Conservation (phyloP, 2,329 filamentous ascomycete species). For the Aureobasidium sp. region DNA sequence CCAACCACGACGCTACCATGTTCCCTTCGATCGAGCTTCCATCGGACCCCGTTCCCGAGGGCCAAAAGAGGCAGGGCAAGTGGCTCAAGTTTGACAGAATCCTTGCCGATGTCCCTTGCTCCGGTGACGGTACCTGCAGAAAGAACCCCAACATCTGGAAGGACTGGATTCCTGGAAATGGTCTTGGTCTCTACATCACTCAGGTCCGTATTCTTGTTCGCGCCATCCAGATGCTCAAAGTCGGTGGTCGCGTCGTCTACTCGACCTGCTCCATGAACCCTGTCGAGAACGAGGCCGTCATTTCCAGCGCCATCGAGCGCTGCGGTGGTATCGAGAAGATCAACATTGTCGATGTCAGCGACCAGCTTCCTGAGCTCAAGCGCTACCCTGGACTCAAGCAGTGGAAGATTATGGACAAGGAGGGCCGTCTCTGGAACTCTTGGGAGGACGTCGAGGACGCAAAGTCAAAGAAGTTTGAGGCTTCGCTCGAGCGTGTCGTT, state of each 20-base stretch:
- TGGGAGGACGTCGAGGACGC: conserved; percentile 76
- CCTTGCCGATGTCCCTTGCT: conserved; percentile 92
- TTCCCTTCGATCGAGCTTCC: conserved; percentile 90
- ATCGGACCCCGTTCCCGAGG: conserved; percentile 41
- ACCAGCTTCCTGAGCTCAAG: conserved; percentile 69
- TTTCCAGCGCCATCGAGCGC: conserved; percentile 79
- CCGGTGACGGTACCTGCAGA: conserved; percentile 84
- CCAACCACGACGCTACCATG: conserved; percentile 94
- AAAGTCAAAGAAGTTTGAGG: conserved; percentile 47
- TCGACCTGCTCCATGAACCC: conserved; percentile 99
- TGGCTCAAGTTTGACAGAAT: conserved; percentile 98
- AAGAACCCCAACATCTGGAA: conserved; percentile 95
- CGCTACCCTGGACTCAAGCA: conserved; percentile 67
- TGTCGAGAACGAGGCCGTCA: conserved; percentile 89
- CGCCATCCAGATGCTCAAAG: conserved; percentile 91
- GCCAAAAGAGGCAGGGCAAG: conserved; percentile 50
- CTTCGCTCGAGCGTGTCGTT: conserved; percentile 61
- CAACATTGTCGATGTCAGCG: conserved; percentile 74
- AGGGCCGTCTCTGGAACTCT: conserved; percentile 67
- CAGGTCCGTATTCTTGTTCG: conserved; percentile 87
- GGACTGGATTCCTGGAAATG: conserved; percentile 85
- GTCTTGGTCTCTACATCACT: conserved; percentile 76
- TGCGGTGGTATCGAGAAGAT: conserved; percentile 81
- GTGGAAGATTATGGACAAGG: conserved; percentile 91
- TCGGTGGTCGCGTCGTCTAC: conserved; percentile 89